A percentile compares a stretch with the other conserved stretches of the same genome.
These are phyloP conservation scores for Stephanodiscus triporus DNA, from an alignment of 108 stramenopile genomes.

Conservation along the genomic window DNA sequence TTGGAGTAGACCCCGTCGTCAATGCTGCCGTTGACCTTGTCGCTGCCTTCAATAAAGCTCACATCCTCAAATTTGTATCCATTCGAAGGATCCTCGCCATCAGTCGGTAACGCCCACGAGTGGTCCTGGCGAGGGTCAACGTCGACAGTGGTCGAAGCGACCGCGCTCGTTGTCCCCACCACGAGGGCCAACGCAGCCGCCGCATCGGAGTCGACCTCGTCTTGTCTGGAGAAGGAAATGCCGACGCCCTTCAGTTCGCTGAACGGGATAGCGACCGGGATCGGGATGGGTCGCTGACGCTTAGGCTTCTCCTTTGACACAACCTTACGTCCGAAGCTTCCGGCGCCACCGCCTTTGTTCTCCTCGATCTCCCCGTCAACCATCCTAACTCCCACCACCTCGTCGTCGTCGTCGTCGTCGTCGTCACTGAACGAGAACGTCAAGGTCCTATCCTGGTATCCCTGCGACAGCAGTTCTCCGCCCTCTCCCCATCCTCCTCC, in stretches of 20 bases:
- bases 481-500: not conserved
- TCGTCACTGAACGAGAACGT: constrained; percentile 8
- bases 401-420: not conserved
- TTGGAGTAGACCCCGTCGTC: not conserved
- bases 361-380: not conserved
- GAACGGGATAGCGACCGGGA: not conserved
- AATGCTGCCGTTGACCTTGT: not conserved
- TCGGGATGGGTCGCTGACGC: not conserved
- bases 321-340: not conserved
- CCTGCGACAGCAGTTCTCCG: not conserved
- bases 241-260: not conserved
- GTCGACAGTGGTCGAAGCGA: not conserved
- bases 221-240: constrained; percentile 2
- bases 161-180: not conserved
- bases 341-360: not conserved
- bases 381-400: not conserved
- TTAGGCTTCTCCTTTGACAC: not conserved
- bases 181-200: not conserved
- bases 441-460: not conserved
- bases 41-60: not conserved
- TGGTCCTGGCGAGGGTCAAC: not conserved
- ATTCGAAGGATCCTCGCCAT: not conserved
- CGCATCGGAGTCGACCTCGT: not conserved
- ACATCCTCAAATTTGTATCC: not conserved
- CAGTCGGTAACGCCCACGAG: not conserved